Evolutionary conservation across 176 grass and related monocot genomes (phyloP).

Genomic region (Oryza longistaminata): DNA sequence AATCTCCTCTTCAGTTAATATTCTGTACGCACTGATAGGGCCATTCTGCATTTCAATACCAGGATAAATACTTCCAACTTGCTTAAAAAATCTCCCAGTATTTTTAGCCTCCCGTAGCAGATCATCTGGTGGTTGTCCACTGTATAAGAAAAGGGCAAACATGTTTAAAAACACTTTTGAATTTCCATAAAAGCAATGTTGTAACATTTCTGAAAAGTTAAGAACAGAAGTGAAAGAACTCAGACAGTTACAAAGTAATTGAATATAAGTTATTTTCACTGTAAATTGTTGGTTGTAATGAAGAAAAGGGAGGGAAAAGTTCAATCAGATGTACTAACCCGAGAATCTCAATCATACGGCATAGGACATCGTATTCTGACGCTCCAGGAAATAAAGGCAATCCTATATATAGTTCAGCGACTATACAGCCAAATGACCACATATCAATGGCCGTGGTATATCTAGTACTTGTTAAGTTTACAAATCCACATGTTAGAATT

Average conservation of each 20-base stretch:
- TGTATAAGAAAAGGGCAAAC: slow-evolving; percentile 33
- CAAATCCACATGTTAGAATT: slow-evolving; percentile 40
- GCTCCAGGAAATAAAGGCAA: slow-evolving; percentile 96
- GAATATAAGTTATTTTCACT: neutral
- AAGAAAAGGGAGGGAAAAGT: slow-evolving; percentile 19
- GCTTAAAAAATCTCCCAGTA: slow-evolving; percentile 80
- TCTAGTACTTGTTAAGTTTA: slow-evolving; percentile 72
- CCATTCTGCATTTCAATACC: slow-evolving; percentile 39
- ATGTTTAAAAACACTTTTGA: slow-evolving; percentile 23
- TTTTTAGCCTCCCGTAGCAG: slow-evolving; percentile 83
- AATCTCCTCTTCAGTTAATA: slow-evolving; percentile 81
- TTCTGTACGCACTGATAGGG: slow-evolving; percentile 60
- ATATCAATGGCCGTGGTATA: slow-evolving; percentile 97
- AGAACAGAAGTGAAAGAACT: slow-evolving; percentile 32
- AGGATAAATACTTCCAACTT: slow-evolving; percentile 67
- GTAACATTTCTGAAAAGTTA: slow-evolving; percentile 13
- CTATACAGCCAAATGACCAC: slow-evolving; percentile 98
- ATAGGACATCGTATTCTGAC: slow-evolving; percentile 94
- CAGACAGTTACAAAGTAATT: slow-evolving; percentile 22
- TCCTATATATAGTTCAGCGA: slow-evolving; percentile 91
- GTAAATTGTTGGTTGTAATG: slow-evolving; percentile 15
- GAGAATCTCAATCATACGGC: slow-evolving; percentile 87
- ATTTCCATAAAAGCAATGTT: slow-evolving; percentile 30
- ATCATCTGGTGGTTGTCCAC: slow-evolving; percentile 87
- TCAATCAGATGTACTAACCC: slow-evolving; percentile 55